phyloP scores from a whole-genome alignment of 108 stramenopile species.

The Skeletonema marinoi region DNA sequence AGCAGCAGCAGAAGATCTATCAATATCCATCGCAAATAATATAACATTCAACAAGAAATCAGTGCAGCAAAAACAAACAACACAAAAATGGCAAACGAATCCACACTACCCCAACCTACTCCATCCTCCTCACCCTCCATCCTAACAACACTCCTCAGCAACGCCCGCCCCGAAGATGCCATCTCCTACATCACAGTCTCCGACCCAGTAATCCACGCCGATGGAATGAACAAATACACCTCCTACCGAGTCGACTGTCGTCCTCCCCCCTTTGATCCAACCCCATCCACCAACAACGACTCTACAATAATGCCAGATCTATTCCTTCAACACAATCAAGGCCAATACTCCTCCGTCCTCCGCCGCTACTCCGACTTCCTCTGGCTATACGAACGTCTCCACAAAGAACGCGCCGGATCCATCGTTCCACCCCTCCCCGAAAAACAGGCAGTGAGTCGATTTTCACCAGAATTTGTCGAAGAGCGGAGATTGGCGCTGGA shows the following conservation, averaged over 20 bases:
- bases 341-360: constrained; percentile 75
- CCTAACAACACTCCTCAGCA: background rate
- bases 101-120: background rate
- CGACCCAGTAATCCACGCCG: constrained; percentile 88
- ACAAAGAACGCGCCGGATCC: constrained; percentile 85
- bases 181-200: constrained; percentile 63
- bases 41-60: too few relatives aligned
- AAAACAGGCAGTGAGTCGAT: constrained; percentile 93
- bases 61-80: background rate
- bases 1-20: too few relatives aligned
- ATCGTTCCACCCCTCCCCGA: constrained; percentile 98
- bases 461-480: constrained; percentile 89
- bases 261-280: constrained; percentile 39
- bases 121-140: background rate
- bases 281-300: background rate
- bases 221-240: constrained; percentile 91
- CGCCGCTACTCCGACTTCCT: constrained; percentile 96
- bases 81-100: background rate
- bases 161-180: constrained; percentile 29
- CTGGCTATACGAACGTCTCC: constrained; percentile 93
- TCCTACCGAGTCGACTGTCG: constrained; percentile 89
- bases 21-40: too few relatives aligned
- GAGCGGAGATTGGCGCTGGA: constrained; percentile 85
- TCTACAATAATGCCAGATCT: constrained; percentile 16
- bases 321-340: constrained; percentile 44